Evolutionary conservation across 257 asterid species (phyloP).

Genomic region (Vinca minor): DNA sequence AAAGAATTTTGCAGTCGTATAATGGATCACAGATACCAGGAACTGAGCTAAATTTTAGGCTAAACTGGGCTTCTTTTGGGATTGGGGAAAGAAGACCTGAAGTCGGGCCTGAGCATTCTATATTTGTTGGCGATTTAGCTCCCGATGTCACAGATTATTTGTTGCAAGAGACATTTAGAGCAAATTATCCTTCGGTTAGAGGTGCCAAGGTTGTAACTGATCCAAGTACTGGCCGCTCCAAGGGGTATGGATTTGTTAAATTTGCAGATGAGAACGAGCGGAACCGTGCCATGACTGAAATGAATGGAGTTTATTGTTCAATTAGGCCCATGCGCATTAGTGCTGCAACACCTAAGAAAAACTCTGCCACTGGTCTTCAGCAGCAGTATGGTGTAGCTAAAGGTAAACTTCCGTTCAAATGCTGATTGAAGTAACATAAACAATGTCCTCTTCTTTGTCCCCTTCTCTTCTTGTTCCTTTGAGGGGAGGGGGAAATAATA

Average conservation of each 20-base stretch:
- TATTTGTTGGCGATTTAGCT: conserved; percentile 95
- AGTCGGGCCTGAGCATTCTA: conserved; percentile 89
- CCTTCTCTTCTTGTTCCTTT: neutral
- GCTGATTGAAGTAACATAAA: neutral
- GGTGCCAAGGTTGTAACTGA: conserved; percentile 98
- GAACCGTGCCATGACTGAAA: conserved; percentile 93
- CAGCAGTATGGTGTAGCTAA: conserved; percentile 68
- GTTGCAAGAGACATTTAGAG: conserved; percentile 88
- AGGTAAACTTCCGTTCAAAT: conserved; percentile 37
- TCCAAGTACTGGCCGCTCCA: conserved; percentile 92
- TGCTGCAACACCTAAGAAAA: conserved; percentile 95
- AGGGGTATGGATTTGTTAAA: conserved; percentile 97
- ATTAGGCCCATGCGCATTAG: conserved; percentile 97
- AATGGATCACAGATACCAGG: conserved; percentile 95
- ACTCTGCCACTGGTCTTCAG: conserved; percentile 43
- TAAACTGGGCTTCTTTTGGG: conserved; percentile 99
- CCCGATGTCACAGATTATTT: conserved; percentile 95
- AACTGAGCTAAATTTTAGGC: conserved; percentile 85
- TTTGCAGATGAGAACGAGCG: conserved; percentile 87
- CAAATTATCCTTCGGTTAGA: conserved; percentile 78
- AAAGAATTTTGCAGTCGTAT: conserved; percentile 68
- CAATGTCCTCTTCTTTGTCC: neutral
- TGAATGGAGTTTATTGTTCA: conserved; percentile 95
- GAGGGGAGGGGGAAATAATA: neutral
- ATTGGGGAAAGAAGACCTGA: conserved; percentile 75